These are phyloP conservation scores for Cercophora newfieldiana DNA, from an alignment of 495 filamentous ascomycete genomes.

Conservation along the genomic window DNA sequence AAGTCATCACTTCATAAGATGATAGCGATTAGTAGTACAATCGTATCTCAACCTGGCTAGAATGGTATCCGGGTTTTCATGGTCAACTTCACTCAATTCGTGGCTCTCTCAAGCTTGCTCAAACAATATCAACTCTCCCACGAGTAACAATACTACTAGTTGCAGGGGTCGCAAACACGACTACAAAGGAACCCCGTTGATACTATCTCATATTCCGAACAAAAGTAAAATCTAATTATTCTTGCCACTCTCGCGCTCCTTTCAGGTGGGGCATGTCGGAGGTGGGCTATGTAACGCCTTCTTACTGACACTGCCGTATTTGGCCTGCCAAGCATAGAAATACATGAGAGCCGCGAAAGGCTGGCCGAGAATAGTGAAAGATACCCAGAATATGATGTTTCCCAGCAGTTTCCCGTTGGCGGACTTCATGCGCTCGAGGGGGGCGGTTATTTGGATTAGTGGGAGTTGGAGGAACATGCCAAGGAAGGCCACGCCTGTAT, in stretches of 20 bases:
- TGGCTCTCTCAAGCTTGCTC: neutral
- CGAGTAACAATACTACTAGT: no score
- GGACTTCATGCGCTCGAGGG: constrained; percentile 75
- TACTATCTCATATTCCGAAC: neutral
- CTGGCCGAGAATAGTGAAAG: constrained; percentile 91
- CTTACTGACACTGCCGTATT: constrained; percentile 73
- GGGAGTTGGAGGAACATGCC: constrained; percentile 95
- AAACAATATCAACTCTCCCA: no score
- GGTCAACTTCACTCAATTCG: neutral
- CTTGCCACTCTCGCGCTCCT: neutral
- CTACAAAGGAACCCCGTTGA: neutral
- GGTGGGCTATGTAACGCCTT: neutral
- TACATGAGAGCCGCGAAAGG: constrained; percentile 87
- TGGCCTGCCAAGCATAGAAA: constrained; percentile 98
- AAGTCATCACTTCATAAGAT: neutral
- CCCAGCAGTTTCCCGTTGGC: constrained; percentile 73
- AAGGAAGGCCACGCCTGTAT: constrained; percentile 77
- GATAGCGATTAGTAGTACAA: neutral
- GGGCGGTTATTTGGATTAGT: constrained; percentile 75
- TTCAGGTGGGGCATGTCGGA: neutral
- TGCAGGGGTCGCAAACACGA: no score
- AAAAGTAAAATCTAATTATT: neutral
- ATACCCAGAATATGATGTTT: constrained; percentile 93
- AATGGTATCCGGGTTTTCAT: neutral
- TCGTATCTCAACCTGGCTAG: neutral